These are phyloP conservation scores for Phaeosphaeria sp. DNA, from an alignment of 2,329 filamentous ascomycete genomes.

Conservation along the genomic window DNA sequence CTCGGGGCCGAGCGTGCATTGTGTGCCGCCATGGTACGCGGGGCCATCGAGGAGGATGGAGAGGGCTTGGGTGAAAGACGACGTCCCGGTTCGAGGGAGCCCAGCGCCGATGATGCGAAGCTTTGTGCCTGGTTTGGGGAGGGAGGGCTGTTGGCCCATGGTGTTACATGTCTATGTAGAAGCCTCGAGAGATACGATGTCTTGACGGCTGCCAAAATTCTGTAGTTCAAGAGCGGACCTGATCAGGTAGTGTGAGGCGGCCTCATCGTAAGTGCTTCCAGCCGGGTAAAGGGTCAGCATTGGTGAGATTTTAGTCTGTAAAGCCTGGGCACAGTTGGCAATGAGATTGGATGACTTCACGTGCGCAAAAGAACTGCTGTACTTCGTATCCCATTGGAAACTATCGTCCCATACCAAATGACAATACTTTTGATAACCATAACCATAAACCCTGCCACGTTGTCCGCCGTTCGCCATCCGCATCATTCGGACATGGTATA, in stretches of 20 bases:
- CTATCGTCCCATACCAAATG: slow-evolving; percentile 4
- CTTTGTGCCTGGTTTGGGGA: slow-evolving; percentile 21
- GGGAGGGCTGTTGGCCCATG: slow-evolving; percentile 28
- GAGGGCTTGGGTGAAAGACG: slow-evolving; percentile 58
- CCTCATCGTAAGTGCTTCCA: too few species aligned
- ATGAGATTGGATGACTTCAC: neutral
- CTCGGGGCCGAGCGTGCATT: slow-evolving; percentile 27
- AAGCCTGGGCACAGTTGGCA: neutral
- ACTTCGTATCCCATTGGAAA: slow-evolving; percentile 12
- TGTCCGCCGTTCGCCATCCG: slow-evolving; percentile 8
- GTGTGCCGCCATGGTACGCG: slow-evolving; percentile 58
- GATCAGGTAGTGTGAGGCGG: too few species aligned
- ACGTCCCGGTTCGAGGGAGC: slow-evolving; percentile 57
- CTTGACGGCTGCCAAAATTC: too few species aligned
- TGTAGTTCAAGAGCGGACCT: too few species aligned
- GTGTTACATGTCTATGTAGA: neutral
- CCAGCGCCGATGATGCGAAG: slow-evolving; percentile 52
- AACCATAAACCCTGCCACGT: slow-evolving; percentile 6
- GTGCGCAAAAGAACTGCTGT: neutral
- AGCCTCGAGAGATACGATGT: neutral
- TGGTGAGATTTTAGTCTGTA: neutral
- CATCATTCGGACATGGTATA: slow-evolving; percentile 26
- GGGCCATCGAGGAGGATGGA: slow-evolving; percentile 57
- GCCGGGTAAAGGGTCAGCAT: neutral
- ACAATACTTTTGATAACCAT: slow-evolving; percentile 22